phyloP scores from a whole-genome alignment of 83 land plant genomes.

The Thuja plicata region DNA sequence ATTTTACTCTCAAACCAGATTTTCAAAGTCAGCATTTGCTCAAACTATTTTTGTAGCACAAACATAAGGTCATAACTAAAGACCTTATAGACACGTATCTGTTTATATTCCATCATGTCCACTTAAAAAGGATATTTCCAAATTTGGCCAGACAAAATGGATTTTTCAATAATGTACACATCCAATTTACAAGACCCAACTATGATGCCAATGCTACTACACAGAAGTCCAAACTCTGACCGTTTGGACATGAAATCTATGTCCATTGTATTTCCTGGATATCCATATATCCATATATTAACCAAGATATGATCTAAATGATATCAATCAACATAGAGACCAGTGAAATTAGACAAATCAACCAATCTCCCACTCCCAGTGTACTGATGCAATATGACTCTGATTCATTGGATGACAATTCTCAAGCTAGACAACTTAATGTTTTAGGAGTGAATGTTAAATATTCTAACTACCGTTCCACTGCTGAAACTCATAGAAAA shows the following conservation, averaged over 20 bases:
- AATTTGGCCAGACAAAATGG: slow-evolving; percentile 1
- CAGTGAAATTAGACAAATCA: too few species aligned
- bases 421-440: too few species aligned
- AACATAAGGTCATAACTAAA: not conserved
- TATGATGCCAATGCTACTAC: slow-evolving; percentile 6
- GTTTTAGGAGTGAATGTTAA: too few species aligned
- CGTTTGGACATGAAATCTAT: not conserved
- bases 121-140: not conserved
- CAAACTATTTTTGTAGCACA: not conserved
- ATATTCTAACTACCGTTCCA: too few species aligned
- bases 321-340: too few species aligned
- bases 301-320: too few species aligned
- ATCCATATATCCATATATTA: not conserved
- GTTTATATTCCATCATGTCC: not conserved
- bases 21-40: not conserved
- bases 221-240: not conserved
- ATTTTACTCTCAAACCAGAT: slow-evolving; percentile 9
- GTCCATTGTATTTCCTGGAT: not conserved
- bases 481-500: too few species aligned
- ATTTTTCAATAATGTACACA: slow-evolving; percentile 10
- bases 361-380: too few species aligned
- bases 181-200: slow-evolving; percentile 13
- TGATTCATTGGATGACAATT: too few species aligned
- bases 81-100: not conserved
- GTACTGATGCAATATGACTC: too few species aligned